Percentiles rank a stretch among this genome's conserved stretches.
Conservation (phyloP, 2,329 filamentous ascomycete genomes). For the Xylariomycetidae sp. region DNA sequence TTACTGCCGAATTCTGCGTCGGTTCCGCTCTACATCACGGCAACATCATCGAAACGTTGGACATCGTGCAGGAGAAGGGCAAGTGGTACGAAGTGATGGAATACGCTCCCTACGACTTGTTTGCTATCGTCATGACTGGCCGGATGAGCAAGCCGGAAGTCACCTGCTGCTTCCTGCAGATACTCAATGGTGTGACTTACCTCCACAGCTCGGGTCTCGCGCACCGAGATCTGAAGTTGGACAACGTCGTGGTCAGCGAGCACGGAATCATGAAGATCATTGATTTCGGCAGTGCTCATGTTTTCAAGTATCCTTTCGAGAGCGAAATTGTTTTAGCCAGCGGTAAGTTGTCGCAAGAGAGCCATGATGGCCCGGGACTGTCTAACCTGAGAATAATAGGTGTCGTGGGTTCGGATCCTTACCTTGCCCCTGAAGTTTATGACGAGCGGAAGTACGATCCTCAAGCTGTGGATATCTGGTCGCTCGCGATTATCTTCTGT, state of each 20-base stretch:
- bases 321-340: constrained; percentile 74
- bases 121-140: constrained; percentile 98
- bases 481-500: constrained; percentile 95
- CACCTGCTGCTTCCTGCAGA: constrained; percentile 86
- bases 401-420: constrained; percentile 81
- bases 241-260: constrained; percentile 96
- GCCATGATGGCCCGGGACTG: neutral
- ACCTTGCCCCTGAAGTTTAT: constrained; percentile 94
- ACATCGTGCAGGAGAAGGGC: constrained; percentile 89
- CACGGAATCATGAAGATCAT: constrained; percentile 99
- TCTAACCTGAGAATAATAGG: constrained; percentile 31
- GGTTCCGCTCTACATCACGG: constrained; percentile 95
- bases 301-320: constrained; percentile 97
- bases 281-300: constrained; percentile 94
- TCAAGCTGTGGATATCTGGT: constrained; percentile 94
- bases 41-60: constrained; percentile 96
- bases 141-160: constrained; percentile 93
- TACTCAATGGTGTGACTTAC: constrained; percentile 89
- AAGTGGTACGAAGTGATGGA: constrained; percentile 99
- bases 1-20: constrained; percentile 97
- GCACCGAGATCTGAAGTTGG: constrained; percentile 90
- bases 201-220: constrained; percentile 91
- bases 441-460: constrained; percentile 91
- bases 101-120: constrained; percentile 91
- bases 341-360: constrained; percentile 48